Base-by-base conservation (phyloP, 2,329 filamentous ascomycete genomes). In the Aspergillus latus region DNA sequence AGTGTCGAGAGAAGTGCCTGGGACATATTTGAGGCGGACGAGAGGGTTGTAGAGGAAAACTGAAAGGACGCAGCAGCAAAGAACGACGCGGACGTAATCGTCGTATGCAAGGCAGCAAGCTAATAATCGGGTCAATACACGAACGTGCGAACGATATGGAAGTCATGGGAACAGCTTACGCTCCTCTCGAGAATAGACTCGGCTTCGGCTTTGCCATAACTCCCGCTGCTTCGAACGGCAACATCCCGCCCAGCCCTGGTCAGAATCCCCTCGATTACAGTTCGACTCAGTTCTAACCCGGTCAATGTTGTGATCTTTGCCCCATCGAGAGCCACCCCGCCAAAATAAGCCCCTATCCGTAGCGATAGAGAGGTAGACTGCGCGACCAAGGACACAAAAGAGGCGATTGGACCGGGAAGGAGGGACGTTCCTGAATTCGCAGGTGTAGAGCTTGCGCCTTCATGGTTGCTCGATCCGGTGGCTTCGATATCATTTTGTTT, bases 61-160 rank as follows among this genome's bases (percentile, higher is more conserved):
- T 77, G 74, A 47, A 79, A 79, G 15, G 75, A 72, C 6, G 76
- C 73, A 21, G 77, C 76, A 2, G 76, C 76, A 51, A 79, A 74
- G 62, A 79, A 78, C 1, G 77, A 78, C 42, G 75, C 74, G 11
- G 75, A 76, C 26, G 75, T 78, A 48, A 79, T 71, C 4, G 75
- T 76, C 13, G 68, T 72, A 64, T 79, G 76, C 34, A 79, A 62
- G 8, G 68, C 68, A 40, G 72, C 73, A 51, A 79, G 66, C 76
- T 78, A 59, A 64, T 64, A 56, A 44, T 37, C 29, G 28, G 49
- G 50, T 64, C 16, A 65, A 49, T 32, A 32, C 40, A 44, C n/a
- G n/a, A 51, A 7, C 8, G 44, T 16, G 40, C 51, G 49, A 44
- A 52, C 10, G 54, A 45, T 39, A 28, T 43, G 2, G 49, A n/a